A percentile compares a stretch with the other conserved stretches of the same genome.
Evolutionary conservation across 192 early-diverging fungal species (phyloP).

Genomic region (Coemansia sp.): DNA sequence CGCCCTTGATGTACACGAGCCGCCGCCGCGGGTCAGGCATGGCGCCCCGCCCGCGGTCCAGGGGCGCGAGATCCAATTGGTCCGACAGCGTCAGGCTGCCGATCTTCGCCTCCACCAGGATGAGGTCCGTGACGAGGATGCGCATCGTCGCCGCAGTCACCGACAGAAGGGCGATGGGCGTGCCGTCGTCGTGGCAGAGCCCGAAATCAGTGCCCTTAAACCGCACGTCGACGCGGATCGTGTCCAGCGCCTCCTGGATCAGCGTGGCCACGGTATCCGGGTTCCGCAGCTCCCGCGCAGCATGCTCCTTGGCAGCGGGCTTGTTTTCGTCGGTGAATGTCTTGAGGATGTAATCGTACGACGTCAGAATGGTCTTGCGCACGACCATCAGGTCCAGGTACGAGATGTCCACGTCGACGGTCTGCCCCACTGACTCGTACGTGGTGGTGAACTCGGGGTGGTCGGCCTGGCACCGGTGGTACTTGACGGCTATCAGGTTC

Average conservation of each 20-base stretch:
- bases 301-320: neutral
- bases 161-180: slow-evolving; percentile 67
- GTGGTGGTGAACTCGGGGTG: slow-evolving; percentile 72
- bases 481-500: slow-evolving; percentile 71
- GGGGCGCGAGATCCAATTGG: slow-evolving; percentile 55
- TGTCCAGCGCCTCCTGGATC: slow-evolving; percentile 54
- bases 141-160: slow-evolving; percentile 73
- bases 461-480: slow-evolving; percentile 66
- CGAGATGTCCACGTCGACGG: slow-evolving; percentile 75
- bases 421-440: slow-evolving; percentile 79
- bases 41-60: neutral
- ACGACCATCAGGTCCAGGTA: slow-evolving; percentile 82
- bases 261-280: slow-evolving; percentile 26
- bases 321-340: slow-evolving; percentile 60
- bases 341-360: slow-evolving; percentile 82
- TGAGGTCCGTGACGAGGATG: slow-evolving; percentile 56
- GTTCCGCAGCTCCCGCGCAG: neutral
- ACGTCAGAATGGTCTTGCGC: slow-evolving; percentile 76
- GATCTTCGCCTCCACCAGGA: slow-evolving; percentile 67
- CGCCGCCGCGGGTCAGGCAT: slow-evolving; percentile 32
- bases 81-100: slow-evolving; percentile 70
- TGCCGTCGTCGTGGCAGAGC: slow-evolving; percentile 75
- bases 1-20: slow-evolving; percentile 80
- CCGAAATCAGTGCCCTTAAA: slow-evolving; percentile 81
- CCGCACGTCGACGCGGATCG: slow-evolving; percentile 73